Percentiles rank a stretch among this genome's conserved stretches.
These are phyloP conservation scores for Cryptosporidium tyzzeri DNA, from an alignment of 169 alveolate species.

Conservation along the genomic window DNA sequence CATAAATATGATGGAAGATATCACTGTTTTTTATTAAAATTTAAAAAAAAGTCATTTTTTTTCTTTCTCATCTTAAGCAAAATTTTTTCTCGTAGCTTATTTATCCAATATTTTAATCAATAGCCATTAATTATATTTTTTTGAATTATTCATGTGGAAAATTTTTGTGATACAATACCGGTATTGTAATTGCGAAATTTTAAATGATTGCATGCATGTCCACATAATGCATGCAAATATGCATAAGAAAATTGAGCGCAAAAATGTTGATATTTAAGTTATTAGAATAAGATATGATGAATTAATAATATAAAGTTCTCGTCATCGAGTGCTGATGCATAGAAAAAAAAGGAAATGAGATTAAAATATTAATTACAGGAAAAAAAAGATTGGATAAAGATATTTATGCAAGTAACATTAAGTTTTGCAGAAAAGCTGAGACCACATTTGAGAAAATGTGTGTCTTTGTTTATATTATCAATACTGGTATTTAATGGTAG, in stretches of 20 bases:
- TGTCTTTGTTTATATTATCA: constrained; percentile 9
- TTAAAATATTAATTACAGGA: neutral
- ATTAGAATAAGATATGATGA: constrained; percentile 2
- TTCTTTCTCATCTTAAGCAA: too few relatives aligned
- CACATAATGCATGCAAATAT: neutral
- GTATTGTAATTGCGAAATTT: neutral
- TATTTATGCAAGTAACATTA: neutral
- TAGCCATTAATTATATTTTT: too few relatives aligned
- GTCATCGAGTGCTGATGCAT: constrained; percentile 32
- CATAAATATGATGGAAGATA: too few relatives aligned
- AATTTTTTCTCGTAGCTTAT: too few relatives aligned
- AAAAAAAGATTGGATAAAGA: neutral
- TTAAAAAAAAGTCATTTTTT: too few relatives aligned
- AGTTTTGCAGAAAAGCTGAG: constrained; percentile 6
- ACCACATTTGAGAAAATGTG: constrained; percentile 19
- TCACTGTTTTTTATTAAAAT: too few relatives aligned
- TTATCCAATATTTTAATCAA: too few relatives aligned
- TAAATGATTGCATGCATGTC: neutral
- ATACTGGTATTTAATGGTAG: constrained; percentile 19
- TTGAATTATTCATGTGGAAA: neutral
- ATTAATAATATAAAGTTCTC: constrained; percentile 16
- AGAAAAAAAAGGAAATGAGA: constrained; percentile 9
- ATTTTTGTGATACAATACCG: neutral
- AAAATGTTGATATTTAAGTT: neutral
- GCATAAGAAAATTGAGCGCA: constrained; percentile 5